These are phyloP conservation scores for Cryptococcus depauperatus DNA, from an alignment of 1,284 basidiomycete species.

Conservation along the genomic window DNA sequence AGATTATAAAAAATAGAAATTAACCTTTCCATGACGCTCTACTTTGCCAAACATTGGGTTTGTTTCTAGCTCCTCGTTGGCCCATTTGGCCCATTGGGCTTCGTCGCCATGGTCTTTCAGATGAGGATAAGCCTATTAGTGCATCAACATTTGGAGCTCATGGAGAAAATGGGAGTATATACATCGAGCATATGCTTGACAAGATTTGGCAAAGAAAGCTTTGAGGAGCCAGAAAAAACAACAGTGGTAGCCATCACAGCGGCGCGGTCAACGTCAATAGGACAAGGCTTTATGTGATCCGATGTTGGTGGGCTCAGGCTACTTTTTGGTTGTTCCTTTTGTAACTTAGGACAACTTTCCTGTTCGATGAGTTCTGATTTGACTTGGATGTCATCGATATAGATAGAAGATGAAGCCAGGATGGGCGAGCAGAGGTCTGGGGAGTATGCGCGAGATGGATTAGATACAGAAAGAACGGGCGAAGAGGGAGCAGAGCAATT, in stretches of 20 bases:
- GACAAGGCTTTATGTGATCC: constrained; percentile 13
- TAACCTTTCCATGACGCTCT: constrained; percentile 42
- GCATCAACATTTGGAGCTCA: constrained; percentile 1
- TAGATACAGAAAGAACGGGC: neutral
- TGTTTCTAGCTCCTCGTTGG: constrained; percentile 24
- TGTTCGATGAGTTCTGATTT: neutral
- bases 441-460: neutral
- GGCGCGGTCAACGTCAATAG: constrained; percentile 32
- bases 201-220: constrained; percentile 41
- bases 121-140: constrained; percentile 35
- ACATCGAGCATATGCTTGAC: constrained; percentile 44
- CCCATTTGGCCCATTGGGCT: constrained; percentile 36
- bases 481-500: neutral
- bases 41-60: constrained; percentile 46
- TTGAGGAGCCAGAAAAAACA: constrained; percentile 45
- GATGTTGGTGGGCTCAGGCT: no score
- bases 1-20: constrained; percentile 2
- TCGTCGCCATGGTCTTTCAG: constrained; percentile 35
- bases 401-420: neutral
- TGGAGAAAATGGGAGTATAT: constrained; percentile 11
- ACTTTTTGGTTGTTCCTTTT: no score
- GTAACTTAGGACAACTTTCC: neutral
- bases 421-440: neutral
- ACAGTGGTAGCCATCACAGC: constrained; percentile 43
- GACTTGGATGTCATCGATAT: neutral